Base-by-base conservation (phyloP, 306 rosid genomes). In the Vachellia pachyceras region DNA sequence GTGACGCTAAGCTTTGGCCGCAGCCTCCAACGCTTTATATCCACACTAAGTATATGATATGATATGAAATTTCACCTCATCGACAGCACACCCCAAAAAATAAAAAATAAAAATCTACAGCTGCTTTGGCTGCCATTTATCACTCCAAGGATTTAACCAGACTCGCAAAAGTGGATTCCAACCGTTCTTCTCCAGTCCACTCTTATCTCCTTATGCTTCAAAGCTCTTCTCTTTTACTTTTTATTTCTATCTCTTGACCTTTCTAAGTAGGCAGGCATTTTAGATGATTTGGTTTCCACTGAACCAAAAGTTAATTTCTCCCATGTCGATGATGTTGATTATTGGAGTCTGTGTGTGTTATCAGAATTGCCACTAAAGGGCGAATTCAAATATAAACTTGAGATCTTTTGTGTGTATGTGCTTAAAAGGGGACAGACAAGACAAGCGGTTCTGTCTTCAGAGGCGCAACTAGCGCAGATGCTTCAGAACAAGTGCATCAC, bases 391-490 rank as follows among this genome's bases (percentile, higher is more conserved):
- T 17, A 75, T 74, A 79, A 75, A 7, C 76, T 69, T 22, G 55
- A 20, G 72, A 42, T 81, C 5, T 80, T 77, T 45, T 67, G 83
- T 77, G 78, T 65, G 85, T 78, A 58, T 78, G 64, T 46, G 78
- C 33, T 77, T 78, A 73, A 85, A 85, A 85, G 88, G 39, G 54
- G 29, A 69, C 58, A 44, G 74, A 57, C 58, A 44, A 36, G 75
- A 60, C 67, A 23, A 29, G 39, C 35, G 11, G 70, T 71, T 72
- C 72, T 76, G 33, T 64, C 55, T 44, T 15, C 66, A 69, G 72
- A 64, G 66, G 36, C 72, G 82, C 58, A 77, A 77, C 76, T n/a
- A 73, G 77, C 39, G 14, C 69, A 73, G 52, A 85, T 80, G 73
- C 85, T 80, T 77, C n/a, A 0, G 2, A 75, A 13, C 50, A 20